Conservation (phyloP, 2,329 filamentous ascomycete species). For the Didymella pinodella region DNA sequence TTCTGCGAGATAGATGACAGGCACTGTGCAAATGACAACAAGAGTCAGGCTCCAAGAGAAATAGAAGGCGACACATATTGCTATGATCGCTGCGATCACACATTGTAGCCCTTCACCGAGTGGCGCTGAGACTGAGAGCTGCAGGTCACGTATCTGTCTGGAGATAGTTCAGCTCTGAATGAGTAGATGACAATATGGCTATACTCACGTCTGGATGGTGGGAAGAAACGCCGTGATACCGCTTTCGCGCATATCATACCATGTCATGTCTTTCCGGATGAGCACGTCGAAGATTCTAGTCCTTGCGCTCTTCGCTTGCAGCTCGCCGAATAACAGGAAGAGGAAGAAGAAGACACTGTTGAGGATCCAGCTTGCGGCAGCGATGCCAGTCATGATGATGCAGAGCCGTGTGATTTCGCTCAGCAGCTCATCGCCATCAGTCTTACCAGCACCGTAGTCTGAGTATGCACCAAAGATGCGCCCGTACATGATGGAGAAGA, state of each 20-base stretch:
- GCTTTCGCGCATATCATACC: conserved; percentile 79
- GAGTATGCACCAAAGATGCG: conserved; percentile 77
- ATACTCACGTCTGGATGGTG: conserved; percentile 73
- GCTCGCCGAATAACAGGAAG: conserved; percentile 82
- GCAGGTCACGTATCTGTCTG: conserved; percentile 83
- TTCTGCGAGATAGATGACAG: conserved; percentile 70
- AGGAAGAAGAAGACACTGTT: conserved; percentile 71
- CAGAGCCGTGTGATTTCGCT: conserved; percentile 66
- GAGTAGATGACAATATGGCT: too few relatives aligned
- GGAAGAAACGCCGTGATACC: conserved; percentile 77
- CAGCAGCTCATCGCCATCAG: conserved; percentile 62
- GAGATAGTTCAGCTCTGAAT: conserved; percentile 24
- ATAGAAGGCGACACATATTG: conserved; percentile 75
- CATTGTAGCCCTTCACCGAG: conserved; percentile 75
- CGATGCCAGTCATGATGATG: conserved; percentile 69
- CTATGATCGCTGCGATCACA: conserved; percentile 68
- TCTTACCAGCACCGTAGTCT: conserved; percentile 65
- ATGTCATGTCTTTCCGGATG: conserved; percentile 76
- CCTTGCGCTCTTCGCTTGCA: conserved; percentile 74
- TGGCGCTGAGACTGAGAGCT: conserved; percentile 79
- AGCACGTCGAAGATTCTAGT: conserved; percentile 71
- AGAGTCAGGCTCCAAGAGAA: conserved; percentile 86
- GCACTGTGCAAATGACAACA: conserved; percentile 76
- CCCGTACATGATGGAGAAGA: conserved; percentile 75
- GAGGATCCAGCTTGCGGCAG: conserved; percentile 70